Evolutionary conservation across 2,329 filamentous ascomycete species (phyloP), one percentile per base, ranked within the genome.

Genomic region (Orbilia ellipsospora): DNA sequence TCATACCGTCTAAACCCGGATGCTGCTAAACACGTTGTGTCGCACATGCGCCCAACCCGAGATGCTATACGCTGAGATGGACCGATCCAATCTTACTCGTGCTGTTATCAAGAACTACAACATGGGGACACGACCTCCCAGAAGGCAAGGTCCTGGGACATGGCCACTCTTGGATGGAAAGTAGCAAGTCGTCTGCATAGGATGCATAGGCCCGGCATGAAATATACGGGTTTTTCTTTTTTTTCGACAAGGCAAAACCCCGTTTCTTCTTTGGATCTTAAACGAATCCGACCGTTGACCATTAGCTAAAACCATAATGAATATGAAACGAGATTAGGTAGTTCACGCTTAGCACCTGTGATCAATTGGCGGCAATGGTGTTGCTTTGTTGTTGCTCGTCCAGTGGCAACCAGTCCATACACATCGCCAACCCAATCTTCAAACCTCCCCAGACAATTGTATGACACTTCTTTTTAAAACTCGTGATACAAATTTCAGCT

Each of bases 11-110:
- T 2, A 15, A 36, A 61, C 8, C 57, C 57, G 57, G 57, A 23
- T 50, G n/a, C 42, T 36, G 10, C 42, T 8, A 26, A 2, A 15
- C 44, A 48, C 1, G 15, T 18, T 48, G 13, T 45, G 23, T 59
- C 44, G 57, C 44, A 50, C 57, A 50, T 48, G 44, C 23, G 50
- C 20, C 13, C 15, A 48, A 50, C 12, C 44, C 42, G 48, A 61
- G 57, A 61, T 55, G 15, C 52, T 31, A 36, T 28, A 55, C 20
- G 26, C 15, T 36, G 52, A 18, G 36, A 55, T 13, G 6, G 26
- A 28, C 16, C 23, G 20, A 31, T 36, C 26, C 23, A 36, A 13
- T 55, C 52, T 36, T 20, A 28, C 10, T 13, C 20, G 12, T 55
- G 23, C 52, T 5, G 52, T 12, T 10, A 28, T 28, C 18, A 52